A percentile compares a stretch with the other conserved stretches of the same genome.
Evolutionary conservation across 129 eudicot species (phyloP).

Genomic region (Oenanthe sinensis): DNA sequence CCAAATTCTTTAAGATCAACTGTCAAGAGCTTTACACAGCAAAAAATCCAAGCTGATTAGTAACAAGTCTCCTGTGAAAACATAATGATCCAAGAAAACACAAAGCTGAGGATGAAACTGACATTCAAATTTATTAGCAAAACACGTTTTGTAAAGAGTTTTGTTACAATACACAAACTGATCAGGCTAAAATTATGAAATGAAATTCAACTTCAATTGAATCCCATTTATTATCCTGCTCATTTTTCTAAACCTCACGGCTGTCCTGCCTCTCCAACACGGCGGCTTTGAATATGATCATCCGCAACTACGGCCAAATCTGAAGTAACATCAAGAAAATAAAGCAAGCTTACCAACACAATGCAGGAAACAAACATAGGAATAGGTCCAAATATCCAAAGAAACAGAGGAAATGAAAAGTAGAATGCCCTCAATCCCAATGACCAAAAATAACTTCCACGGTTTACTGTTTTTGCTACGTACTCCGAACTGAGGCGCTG

Average conservation of each 20-base stretch:
- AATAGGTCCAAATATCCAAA: constrained; percentile 79
- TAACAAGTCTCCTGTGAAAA: background rate
- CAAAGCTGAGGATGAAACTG: background rate
- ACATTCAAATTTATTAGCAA: background rate
- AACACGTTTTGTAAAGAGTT: background rate
- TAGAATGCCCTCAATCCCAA: constrained; percentile 65
- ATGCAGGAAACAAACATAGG: constrained; percentile 58
- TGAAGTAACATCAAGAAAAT: constrained; percentile 46
- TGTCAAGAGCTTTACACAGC: no score
- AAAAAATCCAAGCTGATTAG: background rate
- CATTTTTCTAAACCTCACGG: background rate
- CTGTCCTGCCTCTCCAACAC: background rate
- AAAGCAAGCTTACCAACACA: constrained; percentile 48
- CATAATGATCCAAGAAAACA: background rate
- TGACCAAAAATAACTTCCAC: constrained; percentile 84
- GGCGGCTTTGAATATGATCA: background rate
- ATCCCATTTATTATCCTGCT: constrained; percentile 1
- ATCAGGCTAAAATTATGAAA: background rate
- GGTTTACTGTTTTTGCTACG: constrained; percentile 46
- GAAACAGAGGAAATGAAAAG: constrained; percentile 65
- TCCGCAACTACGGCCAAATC: constrained; percentile 27
- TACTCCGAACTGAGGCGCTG: constrained; percentile 41
- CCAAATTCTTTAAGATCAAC: background rate
- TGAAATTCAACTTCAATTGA: constrained; percentile 28
- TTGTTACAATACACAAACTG: background rate